A percentile compares a stretch with the other conserved stretches of the same genome.
Conservation (phyloP, 768 basidiomycete species). For the Sutorius australiensis region DNA sequence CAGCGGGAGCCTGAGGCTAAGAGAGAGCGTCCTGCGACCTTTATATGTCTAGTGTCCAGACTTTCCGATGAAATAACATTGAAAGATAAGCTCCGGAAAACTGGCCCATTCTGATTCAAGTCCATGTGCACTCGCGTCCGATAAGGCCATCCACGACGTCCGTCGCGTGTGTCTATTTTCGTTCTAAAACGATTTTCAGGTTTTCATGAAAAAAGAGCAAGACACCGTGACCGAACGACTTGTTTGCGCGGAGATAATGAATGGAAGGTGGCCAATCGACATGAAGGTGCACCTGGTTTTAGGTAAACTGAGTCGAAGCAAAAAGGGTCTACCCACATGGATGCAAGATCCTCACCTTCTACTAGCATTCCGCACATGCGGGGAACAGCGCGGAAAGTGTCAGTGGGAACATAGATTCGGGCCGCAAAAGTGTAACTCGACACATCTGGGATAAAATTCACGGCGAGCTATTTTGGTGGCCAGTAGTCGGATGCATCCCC, state of each 20-base stretch:
- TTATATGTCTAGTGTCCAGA: slow-evolving; percentile 4
- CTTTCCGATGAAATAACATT: slow-evolving; percentile 1
- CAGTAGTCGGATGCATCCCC: too few relatives aligned
- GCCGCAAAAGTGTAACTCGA: too few relatives aligned
- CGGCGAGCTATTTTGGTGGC: too few relatives aligned
- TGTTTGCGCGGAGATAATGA: slow-evolving; percentile 1
- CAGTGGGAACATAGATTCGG: too few relatives aligned
- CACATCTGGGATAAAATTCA: too few relatives aligned
- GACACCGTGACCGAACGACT: too few relatives aligned
- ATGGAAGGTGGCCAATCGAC: slow-evolving; percentile 1
- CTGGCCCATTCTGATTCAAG: not conserved
- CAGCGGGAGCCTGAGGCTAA: not conserved
- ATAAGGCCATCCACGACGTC: not conserved
- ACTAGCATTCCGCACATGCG: not conserved
- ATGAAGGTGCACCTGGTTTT: not conserved
- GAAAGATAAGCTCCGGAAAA: not conserved
- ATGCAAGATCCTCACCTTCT: not conserved
- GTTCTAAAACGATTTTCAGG: not conserved
- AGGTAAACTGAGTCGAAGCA: not conserved
- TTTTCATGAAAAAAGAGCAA: not conserved
- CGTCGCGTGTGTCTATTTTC: not conserved
- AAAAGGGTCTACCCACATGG: slow-evolving; percentile 1
- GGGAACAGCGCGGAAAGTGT: too few relatives aligned
- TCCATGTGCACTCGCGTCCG: not conserved
- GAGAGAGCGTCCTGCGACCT: not conserved